These are phyloP conservation scores for Glebionis coronaria DNA, from an alignment of 129 eudicot species.

Conservation along the genomic window DNA sequence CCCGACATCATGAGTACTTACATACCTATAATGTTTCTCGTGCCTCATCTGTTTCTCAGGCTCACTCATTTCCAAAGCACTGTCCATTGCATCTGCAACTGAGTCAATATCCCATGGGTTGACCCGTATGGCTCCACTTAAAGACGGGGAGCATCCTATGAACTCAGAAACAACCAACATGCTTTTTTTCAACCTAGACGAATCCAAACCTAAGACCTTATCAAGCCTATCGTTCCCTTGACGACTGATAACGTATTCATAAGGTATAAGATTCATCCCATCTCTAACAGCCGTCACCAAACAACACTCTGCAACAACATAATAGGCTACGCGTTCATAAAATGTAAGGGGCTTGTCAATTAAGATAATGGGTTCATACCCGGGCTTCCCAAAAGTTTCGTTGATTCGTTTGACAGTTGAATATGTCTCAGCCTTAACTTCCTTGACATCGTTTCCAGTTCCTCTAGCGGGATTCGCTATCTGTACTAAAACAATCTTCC, in stretches of 20 bases:
- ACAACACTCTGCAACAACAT: slow-evolving; percentile 72
- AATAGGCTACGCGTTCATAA: slow-evolving; percentile 61
- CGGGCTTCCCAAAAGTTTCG: slow-evolving; percentile 49
- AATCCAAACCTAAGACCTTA: slow-evolving; percentile 43
- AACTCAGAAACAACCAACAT: slow-evolving; percentile 85
- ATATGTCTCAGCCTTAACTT: slow-evolving; percentile 64
- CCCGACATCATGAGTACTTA: slow-evolving; percentile 75
- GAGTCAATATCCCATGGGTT: slow-evolving; percentile 84
- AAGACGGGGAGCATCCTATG: slow-evolving; percentile 80
- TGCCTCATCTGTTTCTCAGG: slow-evolving; percentile 73
- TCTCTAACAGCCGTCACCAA: slow-evolving; percentile 82
- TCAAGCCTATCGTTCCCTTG: slow-evolving; percentile 63
- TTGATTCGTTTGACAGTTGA: slow-evolving; percentile 58
- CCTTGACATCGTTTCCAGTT: slow-evolving; percentile 67
- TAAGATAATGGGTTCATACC: slow-evolving; percentile 55
- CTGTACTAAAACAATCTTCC: slow-evolving; percentile 69
- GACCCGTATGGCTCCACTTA: slow-evolving; percentile 79
- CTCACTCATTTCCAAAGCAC: slow-evolving; percentile 54
- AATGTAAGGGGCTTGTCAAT: slow-evolving; percentile 56
- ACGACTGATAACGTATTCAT: slow-evolving; percentile 65
- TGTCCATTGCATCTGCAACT: slow-evolving; percentile 73
- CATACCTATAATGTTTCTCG: slow-evolving; percentile 72
- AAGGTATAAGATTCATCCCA: slow-evolving; percentile 84
- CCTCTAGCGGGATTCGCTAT: slow-evolving; percentile 83
- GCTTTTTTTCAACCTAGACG: slow-evolving; percentile 49